phyloP scores from a whole-genome alignment of 2,329 filamentous ascomycete species.

The Emericellopsis cladophorae region DNA sequence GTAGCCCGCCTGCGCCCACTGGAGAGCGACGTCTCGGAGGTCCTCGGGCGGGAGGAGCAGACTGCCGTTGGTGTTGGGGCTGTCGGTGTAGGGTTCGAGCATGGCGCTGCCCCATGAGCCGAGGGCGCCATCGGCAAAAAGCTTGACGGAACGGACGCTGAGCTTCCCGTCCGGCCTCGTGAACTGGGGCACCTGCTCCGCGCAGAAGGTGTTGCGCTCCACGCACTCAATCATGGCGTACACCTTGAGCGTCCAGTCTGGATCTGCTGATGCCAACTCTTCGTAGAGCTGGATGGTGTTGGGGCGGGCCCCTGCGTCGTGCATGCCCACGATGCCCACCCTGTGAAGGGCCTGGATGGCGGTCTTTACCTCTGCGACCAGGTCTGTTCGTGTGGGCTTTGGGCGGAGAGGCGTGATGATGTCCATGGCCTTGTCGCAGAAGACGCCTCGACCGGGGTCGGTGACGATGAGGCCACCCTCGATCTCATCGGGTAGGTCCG shows the following conservation, averaged over 20 bases:
- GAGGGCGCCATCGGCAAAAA: slow-evolving; percentile 59
- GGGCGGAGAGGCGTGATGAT: slow-evolving; percentile 45
- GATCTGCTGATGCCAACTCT: slow-evolving; percentile 28
- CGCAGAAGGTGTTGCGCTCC: slow-evolving; percentile 51
- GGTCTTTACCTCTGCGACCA: slow-evolving; percentile 38
- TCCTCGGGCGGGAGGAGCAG: slow-evolving; percentile 53
- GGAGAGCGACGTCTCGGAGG: slow-evolving; percentile 35
- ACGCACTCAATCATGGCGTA: slow-evolving; percentile 59
- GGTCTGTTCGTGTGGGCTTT: slow-evolving; percentile 37
- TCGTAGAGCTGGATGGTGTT: slow-evolving; percentile 40
- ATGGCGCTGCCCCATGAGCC: slow-evolving; percentile 62
- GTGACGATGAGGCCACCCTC: slow-evolving; percentile 53
- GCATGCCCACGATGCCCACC: slow-evolving; percentile 54
- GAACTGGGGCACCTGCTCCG: slow-evolving; percentile 31
- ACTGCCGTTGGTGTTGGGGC: slow-evolving; percentile 46
- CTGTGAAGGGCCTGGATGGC: slow-evolving; percentile 52
- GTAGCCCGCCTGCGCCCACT: slow-evolving; percentile 48
- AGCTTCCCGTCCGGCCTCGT: slow-evolving; percentile 33
- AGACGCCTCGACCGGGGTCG: slow-evolving; percentile 51
- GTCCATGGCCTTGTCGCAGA: slow-evolving; percentile 64
- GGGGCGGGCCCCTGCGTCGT: slow-evolving; percentile 52
- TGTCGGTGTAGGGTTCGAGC: slow-evolving; percentile 57
- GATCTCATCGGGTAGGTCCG: slow-evolving; percentile 33
- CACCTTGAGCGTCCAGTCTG: slow-evolving; percentile 47
- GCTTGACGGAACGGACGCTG: slow-evolving; percentile 50